Evolutionary conservation across 768 basidiomycete genomes (phyloP).

Genomic region (Suillus alpinus): DNA sequence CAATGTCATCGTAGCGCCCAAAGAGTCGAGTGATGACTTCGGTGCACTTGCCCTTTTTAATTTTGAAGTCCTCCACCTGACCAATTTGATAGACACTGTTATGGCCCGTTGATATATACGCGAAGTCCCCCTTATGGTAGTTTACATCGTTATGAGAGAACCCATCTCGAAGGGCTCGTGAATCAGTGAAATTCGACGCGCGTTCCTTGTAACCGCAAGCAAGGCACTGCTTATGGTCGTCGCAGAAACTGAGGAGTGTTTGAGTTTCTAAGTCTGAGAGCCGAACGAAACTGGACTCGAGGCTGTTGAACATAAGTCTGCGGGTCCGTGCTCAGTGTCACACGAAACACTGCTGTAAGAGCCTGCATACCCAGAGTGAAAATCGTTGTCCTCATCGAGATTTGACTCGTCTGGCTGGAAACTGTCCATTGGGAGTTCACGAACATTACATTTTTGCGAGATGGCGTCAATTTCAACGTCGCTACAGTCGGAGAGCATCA

Average conservation of each 20-base stretch:
- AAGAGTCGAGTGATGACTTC: slow-evolving; percentile 41
- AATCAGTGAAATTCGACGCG: slow-evolving; percentile 18
- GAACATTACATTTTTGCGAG: slow-evolving; percentile 54
- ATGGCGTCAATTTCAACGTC: slow-evolving; percentile 55
- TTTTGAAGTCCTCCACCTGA: slow-evolving; percentile 46
- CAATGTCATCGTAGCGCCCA: slow-evolving; percentile 44
- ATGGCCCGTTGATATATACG: slow-evolving; percentile 45
- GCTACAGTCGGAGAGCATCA: slow-evolving; percentile 52
- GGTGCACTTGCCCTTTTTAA: slow-evolving; percentile 16
- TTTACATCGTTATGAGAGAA: slow-evolving; percentile 39
- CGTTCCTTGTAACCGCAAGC: slow-evolving; percentile 42
- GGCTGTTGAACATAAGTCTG: slow-evolving; percentile 53
- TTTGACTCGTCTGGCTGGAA: slow-evolving; percentile 47
- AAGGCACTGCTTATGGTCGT: slow-evolving; percentile 42
- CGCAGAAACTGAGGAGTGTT: slow-evolving; percentile 26
- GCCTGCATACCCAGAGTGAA: slow-evolving; percentile 52
- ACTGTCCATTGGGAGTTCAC: slow-evolving; percentile 37
- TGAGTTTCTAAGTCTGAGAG: slow-evolving; percentile 35
- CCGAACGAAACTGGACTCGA: slow-evolving; percentile 44
- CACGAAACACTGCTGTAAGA: background rate
- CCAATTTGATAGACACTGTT: slow-evolving; percentile 45
- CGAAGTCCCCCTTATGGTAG: slow-evolving; percentile 62
- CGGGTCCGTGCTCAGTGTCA: slow-evolving; percentile 5
- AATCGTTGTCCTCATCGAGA: slow-evolving; percentile 40
- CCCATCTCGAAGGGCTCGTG: slow-evolving; percentile 32